A percentile compares a stretch with the other conserved stretches of the same genome.
Conservation (phyloP, 805 yeast species). For the Huiozyma sinensis region DNA sequence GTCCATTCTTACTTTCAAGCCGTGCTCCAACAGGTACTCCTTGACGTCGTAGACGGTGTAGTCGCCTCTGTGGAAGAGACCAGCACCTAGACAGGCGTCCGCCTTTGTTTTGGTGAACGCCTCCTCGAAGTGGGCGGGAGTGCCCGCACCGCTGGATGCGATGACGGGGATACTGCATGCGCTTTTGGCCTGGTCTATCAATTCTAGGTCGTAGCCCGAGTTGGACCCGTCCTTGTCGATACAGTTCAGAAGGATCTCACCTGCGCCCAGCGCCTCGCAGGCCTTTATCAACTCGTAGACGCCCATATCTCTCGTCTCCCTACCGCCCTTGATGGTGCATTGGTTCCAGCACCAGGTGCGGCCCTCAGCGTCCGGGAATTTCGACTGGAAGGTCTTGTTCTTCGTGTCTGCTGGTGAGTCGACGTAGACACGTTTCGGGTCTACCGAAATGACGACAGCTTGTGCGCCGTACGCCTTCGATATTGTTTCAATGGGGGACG, state of each 20-base stretch:
- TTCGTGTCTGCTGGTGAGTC: conserved; percentile 42
- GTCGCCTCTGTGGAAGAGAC: conserved; percentile 94
- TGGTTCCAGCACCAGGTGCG: conserved; percentile 88
- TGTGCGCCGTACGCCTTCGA: conserved; percentile 89
- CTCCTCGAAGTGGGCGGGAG: conserved; percentile 79
- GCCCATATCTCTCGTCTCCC: conserved; percentile 81
- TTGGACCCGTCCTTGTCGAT: conserved; percentile 96
- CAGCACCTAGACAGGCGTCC: conserved; percentile 98
- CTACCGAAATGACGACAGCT: conserved; percentile 97
- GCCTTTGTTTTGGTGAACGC: conserved; percentile 73
- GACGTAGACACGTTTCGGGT: conserved; percentile 83
- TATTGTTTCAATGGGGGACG: conserved; percentile 85
- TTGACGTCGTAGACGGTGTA: conserved; percentile 82
- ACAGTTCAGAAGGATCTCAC: conserved; percentile 86
- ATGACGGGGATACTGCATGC: conserved; percentile 85
- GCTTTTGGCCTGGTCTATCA: conserved; percentile 64
- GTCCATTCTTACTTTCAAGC: conserved; percentile 64
- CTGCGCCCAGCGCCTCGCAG: conserved; percentile 90
- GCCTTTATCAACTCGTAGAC: conserved; percentile 84
- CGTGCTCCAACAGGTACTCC: conserved; percentile 44
- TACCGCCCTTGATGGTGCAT: conserved; percentile 94
- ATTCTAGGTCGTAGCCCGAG: conserved; percentile 84
- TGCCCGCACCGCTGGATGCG: conserved; percentile 97
- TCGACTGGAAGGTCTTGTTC: conserved; percentile 56
- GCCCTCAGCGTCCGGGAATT: conserved; percentile 72